Conservation (phyloP, 108 stramenopile species). For the Fragilariopsis cylindrus region DNA sequence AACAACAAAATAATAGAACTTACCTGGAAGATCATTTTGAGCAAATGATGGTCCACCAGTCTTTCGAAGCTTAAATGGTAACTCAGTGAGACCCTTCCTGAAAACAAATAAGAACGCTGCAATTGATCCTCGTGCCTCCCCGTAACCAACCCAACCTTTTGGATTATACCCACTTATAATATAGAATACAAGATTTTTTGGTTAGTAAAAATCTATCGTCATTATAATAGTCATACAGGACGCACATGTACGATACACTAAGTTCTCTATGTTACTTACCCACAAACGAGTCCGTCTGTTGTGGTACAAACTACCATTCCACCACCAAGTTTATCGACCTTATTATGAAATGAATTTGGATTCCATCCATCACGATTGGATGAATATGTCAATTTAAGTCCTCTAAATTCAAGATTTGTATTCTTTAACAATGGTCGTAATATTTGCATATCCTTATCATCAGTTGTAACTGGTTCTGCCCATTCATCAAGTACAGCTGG, state of each 20-base stretch:
- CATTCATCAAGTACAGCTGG: constrained; percentile 71
- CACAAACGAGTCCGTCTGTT: constrained; percentile 55
- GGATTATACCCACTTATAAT: constrained; percentile 19
- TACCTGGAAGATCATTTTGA: constrained; percentile 32
- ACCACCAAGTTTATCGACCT: constrained; percentile 76
- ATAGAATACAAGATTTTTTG: background rate
- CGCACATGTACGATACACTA: too few species aligned
- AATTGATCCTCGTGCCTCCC: constrained; percentile 80
- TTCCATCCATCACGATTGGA: constrained; percentile 85
- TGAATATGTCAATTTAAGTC: constrained; percentile 70
- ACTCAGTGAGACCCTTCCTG: constrained; percentile 31
- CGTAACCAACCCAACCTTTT: constrained; percentile 37
- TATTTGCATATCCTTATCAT: constrained; percentile 62
- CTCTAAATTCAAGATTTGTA: constrained; percentile 77
- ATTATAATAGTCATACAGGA: too few species aligned
- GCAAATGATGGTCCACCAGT: constrained; percentile 83
- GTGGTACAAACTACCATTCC: constrained; percentile 51
- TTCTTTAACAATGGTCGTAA: constrained; percentile 80
- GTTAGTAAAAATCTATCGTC: background rate
- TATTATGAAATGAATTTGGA: constrained; percentile 61
- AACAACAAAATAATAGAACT: background rate
- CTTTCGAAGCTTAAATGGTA: constrained; percentile 69
- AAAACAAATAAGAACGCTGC: constrained; percentile 82
- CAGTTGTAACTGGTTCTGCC: constrained; percentile 68
- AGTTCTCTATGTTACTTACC: constrained; percentile 2